phyloP scores from a whole-genome alignment of 805 yeast genomes.

The Cyberlindnera petersonii region DNA sequence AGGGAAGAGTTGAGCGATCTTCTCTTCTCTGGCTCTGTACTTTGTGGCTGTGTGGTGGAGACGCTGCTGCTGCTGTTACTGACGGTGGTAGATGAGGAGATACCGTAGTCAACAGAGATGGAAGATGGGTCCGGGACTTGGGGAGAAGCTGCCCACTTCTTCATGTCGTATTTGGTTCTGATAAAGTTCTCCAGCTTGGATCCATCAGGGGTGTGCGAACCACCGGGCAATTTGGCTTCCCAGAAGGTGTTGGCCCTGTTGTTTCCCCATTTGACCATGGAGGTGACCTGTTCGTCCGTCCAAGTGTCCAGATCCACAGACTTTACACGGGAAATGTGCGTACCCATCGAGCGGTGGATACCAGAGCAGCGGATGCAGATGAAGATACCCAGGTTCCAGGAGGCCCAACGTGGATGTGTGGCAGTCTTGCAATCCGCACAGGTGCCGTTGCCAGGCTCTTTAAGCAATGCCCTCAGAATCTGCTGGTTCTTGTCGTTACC shows the following conservation, averaged over 20 bases:
- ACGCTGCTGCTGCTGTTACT: constrained; percentile 15
- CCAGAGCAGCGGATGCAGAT: constrained; percentile 95
- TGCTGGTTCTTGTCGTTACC: constrained; percentile 30
- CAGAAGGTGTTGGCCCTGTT: constrained; percentile 71
- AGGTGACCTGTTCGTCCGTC: constrained; percentile 87
- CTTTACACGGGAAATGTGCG: constrained; percentile 89
- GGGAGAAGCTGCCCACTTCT: constrained; percentile 72
- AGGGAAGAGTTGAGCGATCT: constrained; percentile 18
- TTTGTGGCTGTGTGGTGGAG: constrained; percentile 4
- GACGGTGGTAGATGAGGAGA: neutral
- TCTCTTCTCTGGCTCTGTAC: constrained; percentile 16
- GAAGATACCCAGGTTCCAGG: constrained; percentile 92
- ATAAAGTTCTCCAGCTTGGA: constrained; percentile 85
- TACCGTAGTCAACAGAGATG: constrained; percentile 1
- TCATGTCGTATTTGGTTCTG: constrained; percentile 85
- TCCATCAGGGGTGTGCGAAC: constrained; percentile 71
- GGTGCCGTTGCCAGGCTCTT: constrained; percentile 68
- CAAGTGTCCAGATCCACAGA: constrained; percentile 94
- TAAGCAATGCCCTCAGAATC: constrained; percentile 68
- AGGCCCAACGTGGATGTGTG: constrained; percentile 95
- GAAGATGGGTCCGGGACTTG: constrained; percentile 54
- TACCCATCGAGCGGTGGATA: constrained; percentile 91
- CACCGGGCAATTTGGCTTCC: constrained; percentile 73
- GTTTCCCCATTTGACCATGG: constrained; percentile 86
- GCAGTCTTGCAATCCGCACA: constrained; percentile 93